Conservation (phyloP, 1,284 basidiomycete species). For the Ustilago trichophora region DNA sequence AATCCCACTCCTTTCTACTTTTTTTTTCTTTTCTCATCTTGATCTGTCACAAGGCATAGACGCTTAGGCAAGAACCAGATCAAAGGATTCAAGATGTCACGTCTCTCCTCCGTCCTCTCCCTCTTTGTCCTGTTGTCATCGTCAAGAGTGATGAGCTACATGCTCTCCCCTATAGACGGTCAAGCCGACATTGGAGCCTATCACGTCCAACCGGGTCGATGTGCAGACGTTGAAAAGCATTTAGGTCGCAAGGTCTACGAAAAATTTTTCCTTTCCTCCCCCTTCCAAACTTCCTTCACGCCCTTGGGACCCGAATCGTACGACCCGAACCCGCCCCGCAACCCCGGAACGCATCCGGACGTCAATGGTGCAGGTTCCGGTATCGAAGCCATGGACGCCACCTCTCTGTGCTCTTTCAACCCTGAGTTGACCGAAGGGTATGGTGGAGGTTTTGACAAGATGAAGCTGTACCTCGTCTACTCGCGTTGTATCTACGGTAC, state of each 20-base stretch:
- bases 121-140: too few species aligned
- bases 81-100: too few species aligned
- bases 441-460: constrained; percentile 13
- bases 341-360: background rate
- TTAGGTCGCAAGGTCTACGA: constrained; percentile 9
- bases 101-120: too few species aligned
- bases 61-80: too few species aligned
- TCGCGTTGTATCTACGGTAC: constrained; percentile 23
- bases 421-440: constrained; percentile 23
- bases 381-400: constrained; percentile 15
- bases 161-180: constrained; percentile 13
- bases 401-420: constrained; percentile 24
- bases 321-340: too few species aligned
- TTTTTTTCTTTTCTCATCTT: too few species aligned
- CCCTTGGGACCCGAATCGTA: too few species aligned
- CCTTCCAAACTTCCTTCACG: constrained; percentile 13
- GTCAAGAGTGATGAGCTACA: background rate
- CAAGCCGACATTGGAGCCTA: constrained; percentile 30
- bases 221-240: constrained; percentile 11
- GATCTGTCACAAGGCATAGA: too few species aligned
- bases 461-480: constrained; percentile 27
- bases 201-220: constrained; percentile 32
- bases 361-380: background rate
- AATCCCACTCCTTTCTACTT: too few species aligned
- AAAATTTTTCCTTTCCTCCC: constrained; percentile 5